Percentiles rank a stretch among this genome's conserved stretches.
phyloP scores from a whole-genome alignment of 169 alveolate genomes.

The Sarcocystis neurona region DNA sequence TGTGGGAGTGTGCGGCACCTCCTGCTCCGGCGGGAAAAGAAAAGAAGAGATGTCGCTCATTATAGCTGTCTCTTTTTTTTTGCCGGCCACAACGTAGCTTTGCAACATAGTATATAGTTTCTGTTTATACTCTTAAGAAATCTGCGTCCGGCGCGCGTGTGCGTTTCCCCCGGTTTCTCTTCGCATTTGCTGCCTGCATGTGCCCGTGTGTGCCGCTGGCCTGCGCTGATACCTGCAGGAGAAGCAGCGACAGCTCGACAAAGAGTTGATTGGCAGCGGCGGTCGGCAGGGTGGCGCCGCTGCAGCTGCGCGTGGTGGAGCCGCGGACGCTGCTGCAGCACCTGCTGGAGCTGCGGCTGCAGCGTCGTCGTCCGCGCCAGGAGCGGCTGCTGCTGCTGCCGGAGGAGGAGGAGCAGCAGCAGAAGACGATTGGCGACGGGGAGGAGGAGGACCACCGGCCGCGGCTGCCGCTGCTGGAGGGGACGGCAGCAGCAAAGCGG shows the following conservation, averaged over 20 bases:
- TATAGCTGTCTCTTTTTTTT: too few species aligned
- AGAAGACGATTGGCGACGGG: not conserved
- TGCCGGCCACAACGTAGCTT: too few species aligned
- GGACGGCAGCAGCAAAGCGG: not conserved
- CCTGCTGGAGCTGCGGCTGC: not conserved
- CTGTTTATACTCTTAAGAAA: too few species aligned
- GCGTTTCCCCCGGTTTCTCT: not conserved
- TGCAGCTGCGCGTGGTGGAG: too few species aligned
- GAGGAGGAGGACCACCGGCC: too few species aligned
- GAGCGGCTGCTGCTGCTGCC: not conserved
- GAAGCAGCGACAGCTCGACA: slow-evolving; percentile 9
- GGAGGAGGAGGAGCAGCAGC: not conserved
- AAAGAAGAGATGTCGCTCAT: too few species aligned
- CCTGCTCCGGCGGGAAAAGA: too few species aligned
- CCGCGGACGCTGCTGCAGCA: too few species aligned
- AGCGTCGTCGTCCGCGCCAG: not conserved
- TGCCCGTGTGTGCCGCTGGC: too few species aligned
- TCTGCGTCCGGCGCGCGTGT: not conserved
- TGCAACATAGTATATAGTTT: too few species aligned
- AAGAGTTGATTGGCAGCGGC: not conserved
- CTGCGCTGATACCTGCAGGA: too few species aligned
- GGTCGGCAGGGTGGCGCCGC: not conserved
- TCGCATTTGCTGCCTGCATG: not conserved
- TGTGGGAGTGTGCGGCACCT: too few species aligned
- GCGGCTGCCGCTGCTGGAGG: not conserved